Base-by-base conservation (phyloP, 2,329 filamentous ascomycete genomes). In the Claviceps sp. region DNA sequence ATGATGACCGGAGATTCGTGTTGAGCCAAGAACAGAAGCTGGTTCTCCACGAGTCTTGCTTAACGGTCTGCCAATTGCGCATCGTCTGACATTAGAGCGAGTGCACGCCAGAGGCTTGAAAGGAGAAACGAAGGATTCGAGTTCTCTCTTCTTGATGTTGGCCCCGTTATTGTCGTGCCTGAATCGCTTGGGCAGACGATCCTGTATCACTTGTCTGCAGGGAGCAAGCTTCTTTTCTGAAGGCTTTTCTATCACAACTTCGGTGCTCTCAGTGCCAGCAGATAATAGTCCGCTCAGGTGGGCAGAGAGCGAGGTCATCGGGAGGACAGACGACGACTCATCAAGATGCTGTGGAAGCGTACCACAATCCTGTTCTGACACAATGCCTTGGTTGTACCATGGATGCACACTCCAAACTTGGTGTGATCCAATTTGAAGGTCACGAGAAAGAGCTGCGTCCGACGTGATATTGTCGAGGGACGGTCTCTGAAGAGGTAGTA, bases 311-410 rank as follows among this genome's bases (percentile, higher is more conserved):
- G 48, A 34, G 48, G 7, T 34, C 19, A 50, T 45, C 22, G 51
- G 34, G 30, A 26, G 40, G 38, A 37, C 47, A 39, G 47, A 22
- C 19, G 22, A 37, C 41, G 40, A 24, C 3, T 16, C 37, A 42
- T 19, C 41, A 48, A 44, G 48, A 38, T 48, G 30, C 22, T 55
- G 48, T 6, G 37, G 37, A 48, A 41, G 34, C 37, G 53, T 55
- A 49, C 44, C 48, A 53, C 37, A 55, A 41, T 40, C 47, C 51
- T 8, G 30, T 38, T 22, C 51, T 53, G 50, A 22, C 34, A 55
- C 44, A 34, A 26, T 22, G 39, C 45, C 48, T 14, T 40, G 44
- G 48, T 51, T 55, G 48, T 51, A 51, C 50, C 47, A 48, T 43
- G 44, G 43, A 45, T 44, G 50, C 44, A 50, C 37, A 40, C 43